Conservation (phyloP, 176 grass and related monocot species). For the Aegilops bicornis region DNA sequence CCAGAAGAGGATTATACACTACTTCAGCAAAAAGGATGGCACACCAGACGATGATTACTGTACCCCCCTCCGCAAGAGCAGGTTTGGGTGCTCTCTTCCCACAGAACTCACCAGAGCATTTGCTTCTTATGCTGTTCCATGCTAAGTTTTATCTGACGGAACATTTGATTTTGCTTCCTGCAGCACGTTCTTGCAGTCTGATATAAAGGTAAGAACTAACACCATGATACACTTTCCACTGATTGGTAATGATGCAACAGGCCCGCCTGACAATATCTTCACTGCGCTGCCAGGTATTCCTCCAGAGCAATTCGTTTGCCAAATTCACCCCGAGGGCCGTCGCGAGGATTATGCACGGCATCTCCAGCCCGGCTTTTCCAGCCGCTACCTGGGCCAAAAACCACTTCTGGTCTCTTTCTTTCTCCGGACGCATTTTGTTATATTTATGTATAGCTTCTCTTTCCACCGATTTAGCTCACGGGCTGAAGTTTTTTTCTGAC, state of each 20-base stretch:
- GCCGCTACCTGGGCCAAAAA: slow-evolving; percentile 79
- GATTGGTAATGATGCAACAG: neutral
- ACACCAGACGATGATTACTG: slow-evolving; percentile 23
- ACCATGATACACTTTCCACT: neutral
- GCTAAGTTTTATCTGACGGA: neutral
- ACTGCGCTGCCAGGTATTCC: slow-evolving; percentile 62
- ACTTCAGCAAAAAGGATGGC: slow-evolving; percentile 52
- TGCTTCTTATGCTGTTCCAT: neutral
- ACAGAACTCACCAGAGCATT: slow-evolving; percentile 2
- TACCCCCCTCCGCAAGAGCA: slow-evolving; percentile 47
- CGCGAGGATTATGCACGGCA: slow-evolving; percentile 90
- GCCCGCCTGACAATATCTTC: neutral
- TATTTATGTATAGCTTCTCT: neutral
- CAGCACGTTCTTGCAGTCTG: slow-evolving; percentile 85
- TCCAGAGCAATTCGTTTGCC: slow-evolving; percentile 76
- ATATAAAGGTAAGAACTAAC: slow-evolving; percentile 69
- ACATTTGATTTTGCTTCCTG: slow-evolving; percentile 30
- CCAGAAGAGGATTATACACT: slow-evolving; percentile 67
- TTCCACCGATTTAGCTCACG: neutral
- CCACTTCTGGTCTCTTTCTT: slow-evolving; percentile 68
- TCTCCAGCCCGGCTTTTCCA: slow-evolving; percentile 79
- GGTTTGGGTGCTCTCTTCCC: slow-evolving; percentile 50
- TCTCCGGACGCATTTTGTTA: neutral
- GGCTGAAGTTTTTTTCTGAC: neutral
- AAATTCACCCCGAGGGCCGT: slow-evolving; percentile 91